These are phyloP conservation scores for Glycyrrhiza uralensis DNA, from an alignment of 306 rosid genomes.

Conservation along the genomic window DNA sequence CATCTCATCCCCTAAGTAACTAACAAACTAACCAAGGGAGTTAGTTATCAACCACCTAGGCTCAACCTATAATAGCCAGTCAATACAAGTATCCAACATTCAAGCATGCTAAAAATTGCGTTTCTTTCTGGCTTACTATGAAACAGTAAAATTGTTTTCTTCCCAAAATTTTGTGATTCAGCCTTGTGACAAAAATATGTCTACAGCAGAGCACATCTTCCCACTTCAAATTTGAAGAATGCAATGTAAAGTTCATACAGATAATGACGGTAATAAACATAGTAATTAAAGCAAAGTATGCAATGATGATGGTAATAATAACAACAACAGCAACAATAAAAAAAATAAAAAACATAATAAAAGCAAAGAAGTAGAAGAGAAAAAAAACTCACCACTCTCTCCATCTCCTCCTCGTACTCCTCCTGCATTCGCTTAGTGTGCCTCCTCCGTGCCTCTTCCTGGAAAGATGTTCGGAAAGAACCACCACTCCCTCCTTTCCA, in stretches of 20 bases:
- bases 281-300: too few relatives aligned
- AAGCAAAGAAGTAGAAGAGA: not conserved
- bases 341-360: too few relatives aligned
- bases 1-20: too few relatives aligned
- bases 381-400: constrained; percentile 74
- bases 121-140: not conserved
- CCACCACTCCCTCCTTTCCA: constrained; percentile 54
- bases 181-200: not conserved
- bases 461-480: constrained; percentile 65
- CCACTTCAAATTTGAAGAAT: constrained; percentile 2
- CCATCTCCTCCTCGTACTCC: constrained; percentile 97
- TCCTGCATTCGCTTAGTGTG: constrained; percentile 83
- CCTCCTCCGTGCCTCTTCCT: constrained; percentile 89
- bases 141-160: constrained; percentile 17
- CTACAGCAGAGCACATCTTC: not conserved
- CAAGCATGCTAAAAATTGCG: not conserved
- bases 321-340: too few relatives aligned
- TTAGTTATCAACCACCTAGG: too few relatives aligned
- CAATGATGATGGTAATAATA: too few relatives aligned
- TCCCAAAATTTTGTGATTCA: not conserved
- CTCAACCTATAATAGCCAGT: constrained; percentile 13
- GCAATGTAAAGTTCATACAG: not conserved
- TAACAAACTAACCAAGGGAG: too few relatives aligned
- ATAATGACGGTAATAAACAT: too few relatives aligned
- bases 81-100: not conserved